Evolutionary conservation across 192 early-diverging fungal species (phyloP), one percentile per base, ranked within the genome.

Genomic region (Chytriomyces confervae): DNA sequence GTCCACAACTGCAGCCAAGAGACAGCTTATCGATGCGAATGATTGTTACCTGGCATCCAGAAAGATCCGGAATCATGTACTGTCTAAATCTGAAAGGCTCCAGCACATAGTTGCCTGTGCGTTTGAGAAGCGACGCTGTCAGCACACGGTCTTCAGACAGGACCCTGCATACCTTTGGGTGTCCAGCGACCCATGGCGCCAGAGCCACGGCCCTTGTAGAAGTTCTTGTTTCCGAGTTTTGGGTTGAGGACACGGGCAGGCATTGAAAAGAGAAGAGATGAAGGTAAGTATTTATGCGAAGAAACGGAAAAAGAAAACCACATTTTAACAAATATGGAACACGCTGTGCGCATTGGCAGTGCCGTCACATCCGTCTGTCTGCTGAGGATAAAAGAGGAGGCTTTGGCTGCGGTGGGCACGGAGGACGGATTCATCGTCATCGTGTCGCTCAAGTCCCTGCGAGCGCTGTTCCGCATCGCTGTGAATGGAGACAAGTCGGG

Each of bases 161-260:
- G 53, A 20, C 2, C 13, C 53, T 18, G 16, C 13, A 36, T 53
- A 82, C 83, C 85, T 74, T 79, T 83, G 46, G 72, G 57, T 10
- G 82, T 84, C 82, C 84, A 82, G 66, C 76, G 80, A 46, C 85
- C 85, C 83, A 84, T 86, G 50, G 75, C 69, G n/a, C 83, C 85
- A 53, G 83, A 77, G 48, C 85, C 77, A 4, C 68, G 77, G 46
- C 87, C 87, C 77, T 89, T 89, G 84, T 89, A 89, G 75, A 80
- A 89, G 83, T 89, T 89, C 81, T 89, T 89, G 81, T 89, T 89
- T 60, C 87, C 87, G 60, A 81, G 79, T 77, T 89, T 89, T 43
- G 80, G 18, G 16, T 78, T 79, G 76, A 88, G 70, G 29, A 80
- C 69, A 20, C 79, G 72, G 29, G 62, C 72, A 3, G 61, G 60